Percentiles rank a stretch among this genome's conserved stretches.
Evolutionary conservation across 2,329 filamentous ascomycete species (phyloP).

Genomic region (Aspergillus costaricaensis): DNA sequence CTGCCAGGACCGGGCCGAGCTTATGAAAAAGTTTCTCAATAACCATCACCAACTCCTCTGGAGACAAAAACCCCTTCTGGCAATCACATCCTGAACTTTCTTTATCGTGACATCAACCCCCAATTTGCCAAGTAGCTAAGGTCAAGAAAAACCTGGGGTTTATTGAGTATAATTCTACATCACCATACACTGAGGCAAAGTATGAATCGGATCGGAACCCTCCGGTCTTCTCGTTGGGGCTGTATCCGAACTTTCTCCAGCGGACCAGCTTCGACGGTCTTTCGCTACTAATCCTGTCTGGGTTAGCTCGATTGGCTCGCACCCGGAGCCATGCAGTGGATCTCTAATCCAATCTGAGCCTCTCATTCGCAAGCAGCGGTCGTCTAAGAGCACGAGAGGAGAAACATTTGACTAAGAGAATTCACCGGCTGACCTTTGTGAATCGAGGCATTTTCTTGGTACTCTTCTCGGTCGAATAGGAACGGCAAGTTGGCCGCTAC

Average conservation of each 20-base stretch:
- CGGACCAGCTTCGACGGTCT: slow-evolving; percentile 5
- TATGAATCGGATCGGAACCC: neutral
- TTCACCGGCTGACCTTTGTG: slow-evolving; percentile 12
- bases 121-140: neutral
- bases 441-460: slow-evolving; percentile 15
- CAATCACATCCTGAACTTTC: neutral
- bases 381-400: slow-evolving; percentile 1
- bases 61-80: neutral
- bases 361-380: slow-evolving; percentile 11
- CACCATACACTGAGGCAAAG: neutral
- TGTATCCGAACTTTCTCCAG: slow-evolving; percentile 12
- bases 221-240: neutral
- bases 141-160: neutral
- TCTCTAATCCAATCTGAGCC: slow-evolving; percentile 1
- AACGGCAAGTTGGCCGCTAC: neutral
- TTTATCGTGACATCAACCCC: neutral
- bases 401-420: slow-evolving; percentile 14
- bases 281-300: slow-evolving; percentile 1
- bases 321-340: slow-evolving; percentile 10
- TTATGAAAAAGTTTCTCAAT: neutral
- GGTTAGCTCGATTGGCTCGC: slow-evolving; percentile 2
- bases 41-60: neutral
- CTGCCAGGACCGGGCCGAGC: neutral
- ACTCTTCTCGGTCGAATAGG: slow-evolving; percentile 2
- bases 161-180: neutral